Evolutionary conservation across 116 monocot genomes (phyloP).

Genomic region (Phalaenopsis hybrid): DNA sequence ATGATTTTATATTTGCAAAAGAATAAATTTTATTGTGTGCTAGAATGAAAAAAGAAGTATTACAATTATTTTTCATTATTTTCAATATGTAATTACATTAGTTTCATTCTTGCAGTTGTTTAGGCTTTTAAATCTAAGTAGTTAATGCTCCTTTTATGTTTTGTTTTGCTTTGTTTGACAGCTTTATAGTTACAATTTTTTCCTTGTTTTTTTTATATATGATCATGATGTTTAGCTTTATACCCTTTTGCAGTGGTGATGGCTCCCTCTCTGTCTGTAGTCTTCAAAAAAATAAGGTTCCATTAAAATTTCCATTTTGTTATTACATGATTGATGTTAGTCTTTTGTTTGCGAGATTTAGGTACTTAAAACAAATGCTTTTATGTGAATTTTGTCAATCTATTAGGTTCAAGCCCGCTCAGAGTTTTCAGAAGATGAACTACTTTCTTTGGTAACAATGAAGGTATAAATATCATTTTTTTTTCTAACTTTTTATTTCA

Average conservation of each 20-base stretch:
- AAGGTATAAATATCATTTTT: slow-evolving; percentile 38
- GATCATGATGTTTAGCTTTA: slow-evolving; percentile 1
- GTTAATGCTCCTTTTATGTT: neutral
- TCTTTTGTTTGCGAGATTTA: neutral
- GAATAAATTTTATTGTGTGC: neutral
- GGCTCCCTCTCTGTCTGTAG: slow-evolving; percentile 80
- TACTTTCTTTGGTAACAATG: slow-evolving; percentile 72
- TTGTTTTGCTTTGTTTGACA: neutral
- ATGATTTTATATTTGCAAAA: neutral
- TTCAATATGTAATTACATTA: neutral
- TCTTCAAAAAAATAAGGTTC: slow-evolving; percentile 80
- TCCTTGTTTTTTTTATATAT: neutral
- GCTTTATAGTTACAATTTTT: neutral
- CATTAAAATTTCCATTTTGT: neutral
- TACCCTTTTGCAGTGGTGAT: slow-evolving; percentile 61
- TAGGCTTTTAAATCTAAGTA: neutral
- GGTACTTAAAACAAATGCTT: slow-evolving; percentile 3
- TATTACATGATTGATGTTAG: neutral
- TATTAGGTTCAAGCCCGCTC: slow-evolving; percentile 56
- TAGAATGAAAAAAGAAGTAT: neutral
- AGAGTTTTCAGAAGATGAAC: slow-evolving; percentile 93
- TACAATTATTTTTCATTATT: neutral
- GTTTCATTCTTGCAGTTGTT: neutral
- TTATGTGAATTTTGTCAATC: slow-evolving; percentile 8
- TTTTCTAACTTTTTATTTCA: neutral